Evolutionary conservation across 1,284 basidiomycete species (phyloP).

Genomic region (Cutaneotrichosporon cyanovorans): DNA sequence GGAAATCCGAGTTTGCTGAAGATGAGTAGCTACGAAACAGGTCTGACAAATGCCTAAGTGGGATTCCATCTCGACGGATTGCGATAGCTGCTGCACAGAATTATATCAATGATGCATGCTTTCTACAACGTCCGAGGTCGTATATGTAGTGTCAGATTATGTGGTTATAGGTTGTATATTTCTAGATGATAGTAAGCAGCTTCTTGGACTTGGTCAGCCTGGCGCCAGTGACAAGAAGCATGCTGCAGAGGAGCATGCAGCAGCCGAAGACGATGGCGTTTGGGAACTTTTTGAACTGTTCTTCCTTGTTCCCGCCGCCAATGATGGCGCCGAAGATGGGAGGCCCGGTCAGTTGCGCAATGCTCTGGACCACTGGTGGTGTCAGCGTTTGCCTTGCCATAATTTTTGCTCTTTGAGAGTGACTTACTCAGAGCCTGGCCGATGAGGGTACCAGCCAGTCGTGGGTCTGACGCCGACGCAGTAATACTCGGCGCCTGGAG

Average conservation of each 20-base stretch:
- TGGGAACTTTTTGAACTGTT: conserved; percentile 22
- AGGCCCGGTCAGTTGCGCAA: conserved; percentile 30
- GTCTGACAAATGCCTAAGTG: too few relatives aligned
- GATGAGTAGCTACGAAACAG: too few relatives aligned
- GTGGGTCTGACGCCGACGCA: conserved; percentile 24
- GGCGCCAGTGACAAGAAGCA: conserved; percentile 10
- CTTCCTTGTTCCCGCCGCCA: conserved; percentile 20
- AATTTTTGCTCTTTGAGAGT: background rate
- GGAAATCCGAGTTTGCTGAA: too few relatives aligned
- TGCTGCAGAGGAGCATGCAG: conserved; percentile 17
- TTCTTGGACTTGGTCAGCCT: conserved; percentile 11
- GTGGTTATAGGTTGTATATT: background rate
- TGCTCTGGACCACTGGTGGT: conserved; percentile 30
- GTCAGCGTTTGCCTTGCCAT: too few relatives aligned
- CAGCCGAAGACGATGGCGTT: conserved; percentile 26
- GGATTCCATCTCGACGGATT: too few relatives aligned
- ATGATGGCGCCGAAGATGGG: conserved; percentile 36
- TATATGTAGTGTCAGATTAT: too few relatives aligned
- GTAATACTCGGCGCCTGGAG: conserved; percentile 34
- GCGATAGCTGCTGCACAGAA: too few relatives aligned
- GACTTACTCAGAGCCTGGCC: conserved; percentile 35
- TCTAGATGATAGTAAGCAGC: conserved; percentile 15
- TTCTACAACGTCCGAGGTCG: too few relatives aligned
- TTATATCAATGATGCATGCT: too few relatives aligned
- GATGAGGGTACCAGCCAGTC: conserved; percentile 34